Base-by-base conservation (phyloP, 805 yeast species). In the Lipomyces sp. region DNA sequence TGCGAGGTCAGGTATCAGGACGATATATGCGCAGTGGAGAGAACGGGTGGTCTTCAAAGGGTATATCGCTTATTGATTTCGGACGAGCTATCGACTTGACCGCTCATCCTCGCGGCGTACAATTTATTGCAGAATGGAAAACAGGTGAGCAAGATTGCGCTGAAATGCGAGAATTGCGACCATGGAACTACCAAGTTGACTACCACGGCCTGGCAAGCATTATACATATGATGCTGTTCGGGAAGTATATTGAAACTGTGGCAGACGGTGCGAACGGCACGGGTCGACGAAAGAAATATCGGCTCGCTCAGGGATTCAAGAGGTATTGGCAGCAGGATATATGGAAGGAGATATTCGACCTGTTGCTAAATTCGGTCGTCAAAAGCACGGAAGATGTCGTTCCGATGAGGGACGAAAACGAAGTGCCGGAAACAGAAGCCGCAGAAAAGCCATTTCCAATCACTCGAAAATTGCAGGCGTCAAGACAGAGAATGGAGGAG, bases 181-280 rank as follows among this genome's bases (percentile, higher is more conserved):
- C 84, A 0, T 89, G 95, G 95, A 77, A 79, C 2, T 86, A 76
- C 61, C 88, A 89, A 63, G 82, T 83, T 2, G 97, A 89, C 68
- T 87, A 87, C 63, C 84, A 77, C 65, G 96, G 96, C 0, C 55
- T 86, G 18, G 96, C 96, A 0, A 77, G 81, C 31, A 77, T 85
- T 0, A 70, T 87, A 2, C 91, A 88, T 61, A 75, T 82, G 0
- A 68, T 89, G 74, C 69, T 89, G 16, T 88, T 82, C 70, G 95
- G 95, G 0, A 70, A 74, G 13, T 74, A 75, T 48, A 82, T 88
- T 26, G 77, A 76, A 42, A 72, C 78, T 0, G 65, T 63, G 1
- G 62, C 64, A 4, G 61, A 50, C 4, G 51, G 41, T 18, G 55
- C 65, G 22, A 52, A 59, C 11, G 23, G 23, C 8, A 16, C 10